Percentiles rank a stretch among this genome's conserved stretches.
Evolutionary conservation across 2,329 filamentous ascomycete genomes (phyloP).

Genomic region (Aspergillus sp.): DNA sequence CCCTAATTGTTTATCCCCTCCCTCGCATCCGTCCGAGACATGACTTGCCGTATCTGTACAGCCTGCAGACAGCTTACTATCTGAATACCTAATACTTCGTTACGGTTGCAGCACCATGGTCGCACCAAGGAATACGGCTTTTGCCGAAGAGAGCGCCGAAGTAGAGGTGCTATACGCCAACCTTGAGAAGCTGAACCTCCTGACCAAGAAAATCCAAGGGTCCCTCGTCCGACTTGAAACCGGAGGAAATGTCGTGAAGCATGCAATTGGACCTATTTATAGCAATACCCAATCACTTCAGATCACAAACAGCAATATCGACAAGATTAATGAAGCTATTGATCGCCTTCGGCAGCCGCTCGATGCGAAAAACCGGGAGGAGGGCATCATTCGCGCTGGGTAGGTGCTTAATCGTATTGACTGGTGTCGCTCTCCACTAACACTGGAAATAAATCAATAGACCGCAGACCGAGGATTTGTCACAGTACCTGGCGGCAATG

Average conservation of each 20-base stretch:
- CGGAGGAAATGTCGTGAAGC: slow-evolving; percentile 85
- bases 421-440: background rate
- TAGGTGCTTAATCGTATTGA: slow-evolving; percentile 31
- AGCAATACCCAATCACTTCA: slow-evolving; percentile 89
- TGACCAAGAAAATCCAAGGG: slow-evolving; percentile 94
- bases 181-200: slow-evolving; percentile 86
- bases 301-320: slow-evolving; percentile 84
- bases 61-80: background rate
- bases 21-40: slow-evolving; percentile 2
- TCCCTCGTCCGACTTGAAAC: slow-evolving; percentile 80
- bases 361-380: slow-evolving; percentile 87
- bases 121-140: slow-evolving; percentile 56
- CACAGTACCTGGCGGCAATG: slow-evolving; percentile 83
- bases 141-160: slow-evolving; percentile 67
- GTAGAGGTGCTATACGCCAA: slow-evolving; percentile 67
- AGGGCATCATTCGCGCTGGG: slow-evolving; percentile 84
- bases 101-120: slow-evolving; percentile 44
- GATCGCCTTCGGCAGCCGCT: slow-evolving; percentile 86
- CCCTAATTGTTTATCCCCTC: background rate
- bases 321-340: slow-evolving; percentile 80
- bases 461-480: slow-evolving; percentile 78
- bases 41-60: slow-evolving; percentile 14
- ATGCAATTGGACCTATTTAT: slow-evolving; percentile 89
- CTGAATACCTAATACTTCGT: slow-evolving; percentile 10
- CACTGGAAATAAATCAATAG: slow-evolving; percentile 32